Evolutionary conservation across 2,329 filamentous ascomycete genomes (phyloP), one percentile per base, ranked within the genome.

Genomic region (Colletotrichum sp.): DNA sequence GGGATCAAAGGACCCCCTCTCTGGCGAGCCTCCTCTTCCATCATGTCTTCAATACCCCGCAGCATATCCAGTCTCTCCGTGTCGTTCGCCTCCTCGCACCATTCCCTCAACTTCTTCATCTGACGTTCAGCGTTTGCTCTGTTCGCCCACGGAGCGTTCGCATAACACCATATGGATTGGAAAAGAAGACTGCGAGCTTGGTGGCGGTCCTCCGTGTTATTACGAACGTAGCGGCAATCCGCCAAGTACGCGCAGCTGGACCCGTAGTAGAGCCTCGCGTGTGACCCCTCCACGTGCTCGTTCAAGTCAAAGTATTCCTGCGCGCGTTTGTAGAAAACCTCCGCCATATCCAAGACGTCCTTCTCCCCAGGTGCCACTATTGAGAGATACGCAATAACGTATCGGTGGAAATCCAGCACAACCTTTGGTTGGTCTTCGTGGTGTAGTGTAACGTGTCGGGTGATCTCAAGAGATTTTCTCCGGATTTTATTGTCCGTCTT

Each of bases 31-130:
- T 61, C 52, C 16, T 74, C 52, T 9, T 13, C 24, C 13, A 74
- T 61, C 28, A 74, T 39, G 1, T 28, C 21, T 5, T 30, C 24
- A 6, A 67, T 43, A 7, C 6, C 24, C 3, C 32, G 13, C 9
- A 75, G 13, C 8, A 21, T 21, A 7, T 30, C 18, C 6, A 68
- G 13, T 18, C 73, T 26, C 15, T 15, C 3, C 3, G 8, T n/a
- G n/a, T 75, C 73, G 7, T 12, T 18, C 2, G 65, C 71, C 15
- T 75, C 71, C 7, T 43, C 7, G 36, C 74, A 76, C 74, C 74
- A 76, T 16, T 30, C n/a, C 21, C 28, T 24, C 9, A 76, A 9
- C 52, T 75, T 74, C 21, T n/a, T 34, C 52, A 66, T 70, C 10
- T 75, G 74, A 4, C 71, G 60, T 15, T 73, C 64, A 5, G 34